Evolutionary conservation across 768 basidiomycete species (phyloP).

Genomic region (Termitomyces sp.): DNA sequence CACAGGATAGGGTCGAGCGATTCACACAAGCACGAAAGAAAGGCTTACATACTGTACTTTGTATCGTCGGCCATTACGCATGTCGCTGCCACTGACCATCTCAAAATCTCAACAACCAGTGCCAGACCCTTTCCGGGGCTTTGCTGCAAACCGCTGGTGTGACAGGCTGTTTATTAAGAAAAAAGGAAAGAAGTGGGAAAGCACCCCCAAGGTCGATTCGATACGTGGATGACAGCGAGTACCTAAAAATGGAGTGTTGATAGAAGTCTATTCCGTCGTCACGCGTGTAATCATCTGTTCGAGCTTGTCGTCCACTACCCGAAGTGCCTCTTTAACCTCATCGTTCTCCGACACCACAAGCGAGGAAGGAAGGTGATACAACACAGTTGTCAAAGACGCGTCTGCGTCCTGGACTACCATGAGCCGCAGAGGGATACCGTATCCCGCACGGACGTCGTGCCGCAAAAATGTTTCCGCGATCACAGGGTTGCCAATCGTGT

Average conservation of each 20-base stretch:
- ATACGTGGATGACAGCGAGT: not conserved
- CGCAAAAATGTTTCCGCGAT: constrained; percentile 27
- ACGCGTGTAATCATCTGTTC: constrained; percentile 33
- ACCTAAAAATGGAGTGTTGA: not conserved
- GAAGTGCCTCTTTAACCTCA: constrained; percentile 26
- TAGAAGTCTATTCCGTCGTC: constrained; percentile 12
- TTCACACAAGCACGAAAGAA: no score
- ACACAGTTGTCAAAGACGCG: constrained; percentile 20
- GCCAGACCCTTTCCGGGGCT: no score
- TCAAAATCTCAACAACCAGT: no score
- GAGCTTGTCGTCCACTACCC: constrained; percentile 37
- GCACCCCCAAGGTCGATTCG: no score
- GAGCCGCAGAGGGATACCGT: constrained; percentile 28
- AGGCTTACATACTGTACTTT: no score
- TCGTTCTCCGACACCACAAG: constrained; percentile 23
- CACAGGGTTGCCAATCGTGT: constrained; percentile 34
- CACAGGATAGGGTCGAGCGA: no score
- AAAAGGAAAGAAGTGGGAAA: no score
- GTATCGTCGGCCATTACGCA: no score
- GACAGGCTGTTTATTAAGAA: no score
- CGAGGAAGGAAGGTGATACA: constrained; percentile 32
- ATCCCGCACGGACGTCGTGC: constrained; percentile 23
- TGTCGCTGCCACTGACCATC: no score
- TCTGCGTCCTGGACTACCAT: constrained; percentile 25
- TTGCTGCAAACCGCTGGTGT: no score